These are phyloP conservation scores for Dimargaris cristalligena DNA, from an alignment of 192 early-diverging fungal species.

Conservation along the genomic window DNA sequence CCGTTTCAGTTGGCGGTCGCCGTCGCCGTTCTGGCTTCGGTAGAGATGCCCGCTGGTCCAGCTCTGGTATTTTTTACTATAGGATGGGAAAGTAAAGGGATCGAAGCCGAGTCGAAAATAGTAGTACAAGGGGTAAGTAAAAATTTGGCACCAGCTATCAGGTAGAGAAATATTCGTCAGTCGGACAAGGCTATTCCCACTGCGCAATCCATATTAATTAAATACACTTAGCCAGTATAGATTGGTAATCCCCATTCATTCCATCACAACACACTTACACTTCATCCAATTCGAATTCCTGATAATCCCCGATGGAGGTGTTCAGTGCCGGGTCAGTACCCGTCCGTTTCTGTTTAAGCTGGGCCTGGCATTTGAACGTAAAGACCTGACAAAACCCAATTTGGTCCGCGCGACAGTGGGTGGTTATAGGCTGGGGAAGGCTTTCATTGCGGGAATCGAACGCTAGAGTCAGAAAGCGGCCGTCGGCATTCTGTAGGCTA, in stretches of 20 bases:
- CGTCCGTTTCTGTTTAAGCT: neutral
- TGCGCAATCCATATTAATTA: neutral
- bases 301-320: neutral
- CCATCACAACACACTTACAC: neutral
- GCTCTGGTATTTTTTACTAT: constrained; percentile 11
- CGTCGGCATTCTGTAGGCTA: neutral
- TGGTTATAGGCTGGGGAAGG: neutral
- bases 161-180: too few species aligned
- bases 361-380: neutral
- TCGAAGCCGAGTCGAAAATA: neutral
- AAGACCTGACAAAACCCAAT: neutral
- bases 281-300: neutral
- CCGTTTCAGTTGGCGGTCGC: neutral
- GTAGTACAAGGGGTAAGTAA: neutral
- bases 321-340: neutral
- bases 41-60: constrained; percentile 12
- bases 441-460: neutral
- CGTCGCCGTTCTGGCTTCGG: neutral
- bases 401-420: neutral
- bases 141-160: too few species aligned
- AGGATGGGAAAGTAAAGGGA: neutral
- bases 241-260: neutral
- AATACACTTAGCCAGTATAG: neutral
- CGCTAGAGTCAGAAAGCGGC: neutral
- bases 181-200: neutral